Percentiles rank a stretch among this genome's conserved stretches.
Conservation (phyloP, 805 yeast species). For the Scheffersomyces spartinae region DNA sequence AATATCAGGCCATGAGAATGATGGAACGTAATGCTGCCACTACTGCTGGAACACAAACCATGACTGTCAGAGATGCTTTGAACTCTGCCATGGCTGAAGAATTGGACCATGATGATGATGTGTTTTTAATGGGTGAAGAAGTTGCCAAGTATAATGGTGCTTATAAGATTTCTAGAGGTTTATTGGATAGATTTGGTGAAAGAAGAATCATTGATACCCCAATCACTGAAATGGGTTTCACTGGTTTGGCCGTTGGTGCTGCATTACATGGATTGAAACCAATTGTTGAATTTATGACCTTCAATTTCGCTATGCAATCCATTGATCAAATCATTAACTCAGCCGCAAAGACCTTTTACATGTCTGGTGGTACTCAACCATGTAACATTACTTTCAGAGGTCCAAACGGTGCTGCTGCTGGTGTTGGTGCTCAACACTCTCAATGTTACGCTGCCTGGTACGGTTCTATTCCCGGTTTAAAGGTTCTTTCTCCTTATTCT, state of each 20-base stretch:
- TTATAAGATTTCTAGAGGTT: conserved; percentile 91
- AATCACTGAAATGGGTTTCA: conserved; percentile 98
- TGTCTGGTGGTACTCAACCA: conserved; percentile 98
- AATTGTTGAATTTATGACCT: conserved; percentile 96
- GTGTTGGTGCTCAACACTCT: conserved; percentile 99
- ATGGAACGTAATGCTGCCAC: conserved; percentile 33
- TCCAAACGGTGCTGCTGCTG: conserved; percentile 99
- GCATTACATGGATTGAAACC: conserved; percentile 96
- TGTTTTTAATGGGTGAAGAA: conserved; percentile 96
- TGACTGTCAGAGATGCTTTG: conserved; percentile 96
- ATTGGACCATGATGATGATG: conserved; percentile 88
- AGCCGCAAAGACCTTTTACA: conserved; percentile 96
- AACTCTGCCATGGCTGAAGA: conserved; percentile 95
- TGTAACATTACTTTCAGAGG: conserved; percentile 98
- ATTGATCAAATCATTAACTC: conserved; percentile 97
- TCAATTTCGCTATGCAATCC: conserved; percentile 99
- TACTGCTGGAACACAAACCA: conserved; percentile 40
- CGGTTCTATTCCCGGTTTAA: conserved; percentile 95
- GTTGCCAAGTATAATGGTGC: conserved; percentile 99
- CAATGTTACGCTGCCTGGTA: conserved; percentile 98
- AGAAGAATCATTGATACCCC: conserved; percentile 93
- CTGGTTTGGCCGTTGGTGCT: conserved; percentile 91
- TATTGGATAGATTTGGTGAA: conserved; percentile 91
- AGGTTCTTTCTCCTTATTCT: conserved; percentile 90
- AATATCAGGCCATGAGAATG: conserved; percentile 25